Base-by-base conservation (phyloP, 23 red algal genomes). In the Gracilaria vermiculophylla region DNA sequence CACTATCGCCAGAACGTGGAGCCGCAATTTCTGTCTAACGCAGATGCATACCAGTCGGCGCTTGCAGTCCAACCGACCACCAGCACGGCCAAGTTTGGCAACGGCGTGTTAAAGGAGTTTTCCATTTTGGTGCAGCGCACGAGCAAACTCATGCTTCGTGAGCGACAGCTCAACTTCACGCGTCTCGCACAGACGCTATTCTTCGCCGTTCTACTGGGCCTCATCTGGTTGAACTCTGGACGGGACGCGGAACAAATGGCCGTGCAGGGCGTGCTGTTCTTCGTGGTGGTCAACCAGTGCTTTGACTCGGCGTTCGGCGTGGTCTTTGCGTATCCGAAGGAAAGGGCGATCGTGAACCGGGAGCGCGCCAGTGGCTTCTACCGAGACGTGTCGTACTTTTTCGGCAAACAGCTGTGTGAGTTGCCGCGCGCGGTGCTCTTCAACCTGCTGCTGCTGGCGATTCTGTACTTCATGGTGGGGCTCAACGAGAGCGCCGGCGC, bases 381-480 rank as follows among this genome's bases (percentile, higher is more conserved):
- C 57, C 87, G 96, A 28, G 92, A 94, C 21, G 64, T 82, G 19
- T 80, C 96, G 10, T 98, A 98, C 56, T 92, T 93, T 51, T n/a
- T 98, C 20, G 92, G 80, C 48, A 92, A 88, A 55, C 89, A 71
- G 44, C 49, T 86, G 6, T 86, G 85, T 36, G 96, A 98, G 16
- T 33, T 93, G 3, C 86, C 87, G 1, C 55, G 92, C 19, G 76
- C 85, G 1, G 49, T 85, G 8, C 25, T 95, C 8, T 85, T 94
- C 77, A 80, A 86, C 5, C n/a, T 98, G 11, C 72, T 98, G 17
- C 83, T 98, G 62, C 57, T 84, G 29, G 1, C 43, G 3, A 89
- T 95, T 64, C 56, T 92, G 12, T 98, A 98, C 82, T 98, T 83
- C 25, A 95, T 94, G 96, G 89, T 95, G 5, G 96, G 96, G 40